Conservation (phyloP, 768 basidiomycete genomes). For the Cytidiella melzeri region DNA sequence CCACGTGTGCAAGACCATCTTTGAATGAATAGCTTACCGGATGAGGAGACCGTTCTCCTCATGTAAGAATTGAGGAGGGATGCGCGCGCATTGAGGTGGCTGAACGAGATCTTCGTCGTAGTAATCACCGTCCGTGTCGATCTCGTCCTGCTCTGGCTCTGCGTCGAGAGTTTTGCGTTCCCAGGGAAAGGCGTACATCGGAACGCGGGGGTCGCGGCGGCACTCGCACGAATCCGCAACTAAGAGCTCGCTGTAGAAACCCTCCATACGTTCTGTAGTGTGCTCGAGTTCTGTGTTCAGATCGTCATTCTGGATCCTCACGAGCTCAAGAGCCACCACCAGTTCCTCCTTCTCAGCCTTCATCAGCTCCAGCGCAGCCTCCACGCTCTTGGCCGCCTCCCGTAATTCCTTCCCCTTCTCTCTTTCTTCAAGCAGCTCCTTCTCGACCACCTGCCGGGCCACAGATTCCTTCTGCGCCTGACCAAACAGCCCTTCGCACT, state of each 20-base stretch:
- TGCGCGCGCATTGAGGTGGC: no score
- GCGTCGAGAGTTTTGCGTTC: not conserved
- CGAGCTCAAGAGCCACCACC: not conserved
- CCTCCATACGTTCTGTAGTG: not conserved
- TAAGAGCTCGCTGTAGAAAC: not conserved
- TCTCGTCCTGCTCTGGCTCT: no score
- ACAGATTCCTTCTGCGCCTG: not conserved
- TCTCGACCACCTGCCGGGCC: not conserved
- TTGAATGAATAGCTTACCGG: no score
- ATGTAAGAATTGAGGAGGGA: no score
- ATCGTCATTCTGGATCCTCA: not conserved
- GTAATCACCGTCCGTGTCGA: no score
- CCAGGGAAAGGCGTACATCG: not conserved
- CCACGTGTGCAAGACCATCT: no score
- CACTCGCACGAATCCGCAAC: not conserved
- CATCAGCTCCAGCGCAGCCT: not conserved
- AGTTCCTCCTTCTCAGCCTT: not conserved
- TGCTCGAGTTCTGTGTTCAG: not conserved
- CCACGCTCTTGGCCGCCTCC: not conserved
- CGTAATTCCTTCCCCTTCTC: not conserved
- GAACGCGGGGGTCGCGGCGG: not conserved
- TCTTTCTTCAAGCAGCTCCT: not conserved
- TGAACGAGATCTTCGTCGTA: no score
- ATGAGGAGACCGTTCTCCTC: no score
- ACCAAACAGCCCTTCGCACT: not conserved